phyloP scores from a whole-genome alignment of 805 yeast species.

The Wickerhamiella allomyrinae region DNA sequence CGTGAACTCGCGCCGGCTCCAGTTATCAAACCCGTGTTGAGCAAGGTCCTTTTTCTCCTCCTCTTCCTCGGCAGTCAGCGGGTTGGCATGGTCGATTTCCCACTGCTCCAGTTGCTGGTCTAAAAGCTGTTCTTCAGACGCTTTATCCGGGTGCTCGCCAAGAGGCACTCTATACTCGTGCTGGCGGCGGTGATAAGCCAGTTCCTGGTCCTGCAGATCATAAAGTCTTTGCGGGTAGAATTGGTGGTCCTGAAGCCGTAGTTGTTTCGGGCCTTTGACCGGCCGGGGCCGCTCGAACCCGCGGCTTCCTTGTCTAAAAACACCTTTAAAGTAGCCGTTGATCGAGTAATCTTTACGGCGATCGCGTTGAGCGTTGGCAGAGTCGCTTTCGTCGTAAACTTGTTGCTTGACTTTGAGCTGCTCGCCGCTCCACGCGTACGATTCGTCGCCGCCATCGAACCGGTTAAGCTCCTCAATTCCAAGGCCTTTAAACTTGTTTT shows the following conservation, averaged over 20 bases:
- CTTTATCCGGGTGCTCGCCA: conserved; percentile 38
- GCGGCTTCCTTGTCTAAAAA: conserved; percentile 37
- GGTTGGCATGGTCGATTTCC: conserved; percentile 62
- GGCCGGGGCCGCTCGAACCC: conserved; percentile 36
- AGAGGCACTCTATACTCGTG: conserved; percentile 50
- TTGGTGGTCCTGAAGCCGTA: conserved; percentile 78
- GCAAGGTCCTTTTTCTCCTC: conserved; percentile 46
- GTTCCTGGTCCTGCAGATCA: conserved; percentile 69
- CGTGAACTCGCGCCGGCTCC: conserved; percentile 81
- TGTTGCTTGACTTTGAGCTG: conserved; percentile 19
- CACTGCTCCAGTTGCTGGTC: conserved; percentile 47
- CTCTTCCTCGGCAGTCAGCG: conserved; percentile 67
- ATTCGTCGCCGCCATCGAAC: conserved; percentile 65
- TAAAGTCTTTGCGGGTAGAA: conserved; percentile 66
- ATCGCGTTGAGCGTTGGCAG: conserved; percentile 35
- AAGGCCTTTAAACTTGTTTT: conserved; percentile 66
- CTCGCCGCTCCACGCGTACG: conserved; percentile 95
- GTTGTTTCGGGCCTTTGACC: conserved; percentile 75
- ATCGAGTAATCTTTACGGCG: conserved; percentile 55
- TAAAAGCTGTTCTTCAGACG: conserved; percentile 26
- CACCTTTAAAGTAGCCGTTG: conserved; percentile 76
- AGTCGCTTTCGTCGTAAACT: conserved; percentile 36
- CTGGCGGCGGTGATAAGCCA: conserved; percentile 57
- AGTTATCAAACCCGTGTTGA: conserved; percentile 56
- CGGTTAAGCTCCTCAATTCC: conserved; percentile 91